Evolutionary conservation across 169 alveolate species (phyloP), one percentile per base, ranked within the genome.

Genomic region (Theileria parva): DNA sequence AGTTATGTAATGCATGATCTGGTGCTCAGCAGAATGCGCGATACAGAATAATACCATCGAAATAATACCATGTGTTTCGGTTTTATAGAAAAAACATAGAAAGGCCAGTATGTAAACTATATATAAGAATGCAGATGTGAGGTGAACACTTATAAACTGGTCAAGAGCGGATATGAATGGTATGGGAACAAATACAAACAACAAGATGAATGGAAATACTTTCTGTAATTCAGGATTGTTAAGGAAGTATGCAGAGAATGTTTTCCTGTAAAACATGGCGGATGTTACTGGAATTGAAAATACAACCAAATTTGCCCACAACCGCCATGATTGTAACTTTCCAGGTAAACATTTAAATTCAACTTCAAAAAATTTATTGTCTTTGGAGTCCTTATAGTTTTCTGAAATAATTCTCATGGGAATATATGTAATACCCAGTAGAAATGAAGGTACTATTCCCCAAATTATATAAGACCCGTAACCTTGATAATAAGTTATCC

Each of bases 21-120:
- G 88, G 53, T 81, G 88, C n/a, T 81, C 88, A 15, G 75, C 88
- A n/a, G 85, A 70, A 23, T 66, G 79, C 0, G 85, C 88, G 4
- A 81, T 72, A 17, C 68, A 64, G 70, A 74, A 81, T 32, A 72
- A 65, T 34, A 81, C 17, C 12, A 79, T 74, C 0, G 85, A 81
- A 4, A 79, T 76, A 64, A 71, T 65, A 17, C 83, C 88, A 37
- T 77, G 64, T 0, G 84, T 48, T 64, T 53, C 60, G 32, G 74
- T 74, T 17, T 71, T 55, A 68, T 63, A 81, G 67, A 65, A 73
- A 6, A 81, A 61, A 21, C 80, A 72, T 6, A 27, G 2, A 0
- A 81, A 39, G 9, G 79, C 79, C 53, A 19, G 19, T n/a, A 81
- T 81, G 75, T 81, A 75, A 71, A 72, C 44, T 7, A 68, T 5